phyloP scores from a whole-genome alignment of 148 eudicot genomes.

The Rhododendron simsii region DNA sequence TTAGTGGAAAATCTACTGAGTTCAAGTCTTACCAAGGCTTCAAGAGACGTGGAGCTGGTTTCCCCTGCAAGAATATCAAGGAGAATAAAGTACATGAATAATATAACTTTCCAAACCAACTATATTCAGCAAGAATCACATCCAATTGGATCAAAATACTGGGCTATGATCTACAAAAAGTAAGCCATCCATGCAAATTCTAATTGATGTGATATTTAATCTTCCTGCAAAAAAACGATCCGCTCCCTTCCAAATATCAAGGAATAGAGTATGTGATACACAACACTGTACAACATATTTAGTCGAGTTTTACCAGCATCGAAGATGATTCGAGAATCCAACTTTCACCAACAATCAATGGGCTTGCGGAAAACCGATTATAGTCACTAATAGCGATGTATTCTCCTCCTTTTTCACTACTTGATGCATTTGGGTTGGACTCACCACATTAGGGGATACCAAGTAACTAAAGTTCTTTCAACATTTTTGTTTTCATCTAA shows the following conservation, averaged over 20 bases:
- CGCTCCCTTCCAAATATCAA: neutral
- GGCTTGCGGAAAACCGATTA: neutral
- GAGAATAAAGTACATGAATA: neutral
- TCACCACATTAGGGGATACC: neutral
- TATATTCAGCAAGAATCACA: neutral
- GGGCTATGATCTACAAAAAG: neutral
- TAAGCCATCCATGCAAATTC: neutral
- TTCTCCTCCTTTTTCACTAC: neutral
- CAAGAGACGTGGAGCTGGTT: slow-evolving; percentile 59
- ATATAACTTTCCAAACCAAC: neutral
- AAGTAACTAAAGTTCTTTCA: neutral
- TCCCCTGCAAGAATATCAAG: slow-evolving; percentile 47
- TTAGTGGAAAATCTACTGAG: neutral
- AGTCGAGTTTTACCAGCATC: neutral
- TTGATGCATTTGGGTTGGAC: neutral
- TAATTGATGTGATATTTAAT: neutral
- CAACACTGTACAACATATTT: neutral
- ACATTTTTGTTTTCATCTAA: neutral
- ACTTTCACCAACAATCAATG: neutral
- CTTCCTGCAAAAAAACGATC: neutral
- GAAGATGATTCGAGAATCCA: neutral
- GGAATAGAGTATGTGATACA: neutral
- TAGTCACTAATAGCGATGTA: neutral
- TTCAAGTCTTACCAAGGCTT: slow-evolving; percentile 60
- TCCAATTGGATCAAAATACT: neutral